phyloP scores from a whole-genome alignment of 179 eudicot genomes.

The Actinidia polygama region DNA sequence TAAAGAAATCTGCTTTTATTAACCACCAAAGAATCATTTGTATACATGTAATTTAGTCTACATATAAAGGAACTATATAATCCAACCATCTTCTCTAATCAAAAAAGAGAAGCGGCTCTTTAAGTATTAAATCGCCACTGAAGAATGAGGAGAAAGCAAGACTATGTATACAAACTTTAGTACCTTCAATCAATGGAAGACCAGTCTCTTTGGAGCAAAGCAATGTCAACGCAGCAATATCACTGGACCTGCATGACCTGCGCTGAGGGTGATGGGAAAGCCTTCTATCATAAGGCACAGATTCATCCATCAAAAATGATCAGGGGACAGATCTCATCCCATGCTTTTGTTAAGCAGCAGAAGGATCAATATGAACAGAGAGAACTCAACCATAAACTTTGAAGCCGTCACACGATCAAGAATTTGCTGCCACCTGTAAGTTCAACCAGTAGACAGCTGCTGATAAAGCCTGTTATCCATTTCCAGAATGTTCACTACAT shows the following conservation, averaged over 20 bases:
- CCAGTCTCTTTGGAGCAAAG: not conserved
- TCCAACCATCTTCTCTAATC: not conserved
- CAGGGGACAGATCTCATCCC: slow-evolving; percentile 25
- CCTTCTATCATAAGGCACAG: not conserved
- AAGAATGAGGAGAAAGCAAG: not conserved
- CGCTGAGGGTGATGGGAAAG: not conserved
- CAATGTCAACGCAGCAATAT: slow-evolving; percentile 1
- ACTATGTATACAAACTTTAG: not conserved
- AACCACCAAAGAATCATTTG: not conserved
- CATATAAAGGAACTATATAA: not conserved
- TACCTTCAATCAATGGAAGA: slow-evolving; percentile 5
- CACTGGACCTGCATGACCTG: not conserved
- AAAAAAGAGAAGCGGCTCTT: not conserved
- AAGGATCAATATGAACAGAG: slow-evolving; percentile 56
- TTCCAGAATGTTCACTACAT: slow-evolving; percentile 64
- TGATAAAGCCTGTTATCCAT: slow-evolving; percentile 95
- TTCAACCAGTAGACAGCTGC: slow-evolving; percentile 99
- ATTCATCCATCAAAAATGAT: slow-evolving; percentile 10
- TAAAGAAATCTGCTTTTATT: not conserved
- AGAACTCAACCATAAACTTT: slow-evolving; percentile 56
- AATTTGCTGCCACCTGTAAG: slow-evolving; percentile 95
- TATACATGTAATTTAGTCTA: not conserved
- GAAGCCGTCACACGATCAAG: slow-evolving; percentile 43
- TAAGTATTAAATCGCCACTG: not conserved
- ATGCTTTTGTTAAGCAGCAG: slow-evolving; percentile 52